Percentiles rank a stretch among this genome's conserved stretches.
Evolutionary conservation across 495 filamentous ascomycete genomes (phyloP).

Genomic region (Hyaloscypha variabilis): DNA sequence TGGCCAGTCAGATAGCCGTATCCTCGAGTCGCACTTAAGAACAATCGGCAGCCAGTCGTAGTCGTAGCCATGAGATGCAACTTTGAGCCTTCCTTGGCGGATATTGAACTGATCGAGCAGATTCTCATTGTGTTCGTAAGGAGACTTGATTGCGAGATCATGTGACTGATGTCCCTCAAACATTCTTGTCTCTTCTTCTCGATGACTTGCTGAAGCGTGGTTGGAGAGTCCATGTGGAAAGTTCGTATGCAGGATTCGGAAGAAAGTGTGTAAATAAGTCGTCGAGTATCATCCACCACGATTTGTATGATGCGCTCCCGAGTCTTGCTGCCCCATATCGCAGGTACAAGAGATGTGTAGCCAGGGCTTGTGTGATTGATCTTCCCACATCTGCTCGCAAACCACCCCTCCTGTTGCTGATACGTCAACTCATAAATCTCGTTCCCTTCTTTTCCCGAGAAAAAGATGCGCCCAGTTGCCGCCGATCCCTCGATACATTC

Average conservation of each 20-base stretch:
- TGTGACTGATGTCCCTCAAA: slow-evolving; percentile 72
- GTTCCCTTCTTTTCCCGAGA: slow-evolving; percentile 74
- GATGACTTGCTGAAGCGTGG: slow-evolving; percentile 54
- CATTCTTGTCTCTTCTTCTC: slow-evolving; percentile 56
- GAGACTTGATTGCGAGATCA: slow-evolving; percentile 68
- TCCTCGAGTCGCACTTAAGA: slow-evolving; percentile 84
- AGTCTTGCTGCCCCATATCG: slow-evolving; percentile 51
- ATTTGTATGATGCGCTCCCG: slow-evolving; percentile 72
- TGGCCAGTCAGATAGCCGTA: slow-evolving; percentile 66
- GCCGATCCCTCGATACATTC: slow-evolving; percentile 75
- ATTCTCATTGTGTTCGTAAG: slow-evolving; percentile 69
- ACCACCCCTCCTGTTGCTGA: slow-evolving; percentile 97
- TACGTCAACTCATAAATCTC: slow-evolving; percentile 94
- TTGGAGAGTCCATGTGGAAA: slow-evolving; percentile 70
- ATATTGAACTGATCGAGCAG: slow-evolving; percentile 82
- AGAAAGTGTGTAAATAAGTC: slow-evolving; percentile 88
- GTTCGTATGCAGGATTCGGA: slow-evolving; percentile 81
- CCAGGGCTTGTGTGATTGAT: slow-evolving; percentile 85
- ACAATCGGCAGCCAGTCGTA: slow-evolving; percentile 86
- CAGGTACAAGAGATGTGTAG: slow-evolving; percentile 68
- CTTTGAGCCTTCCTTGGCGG: slow-evolving; percentile 76
- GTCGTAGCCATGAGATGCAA: slow-evolving; percentile 91
- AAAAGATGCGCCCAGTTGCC: slow-evolving; percentile 86
- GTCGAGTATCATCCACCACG: slow-evolving; percentile 83
- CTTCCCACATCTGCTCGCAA: slow-evolving; percentile 76